These are phyloP conservation scores for Microcyclosporella mali DNA, from an alignment of 2,329 filamentous ascomycete genomes.

Conservation along the genomic window DNA sequence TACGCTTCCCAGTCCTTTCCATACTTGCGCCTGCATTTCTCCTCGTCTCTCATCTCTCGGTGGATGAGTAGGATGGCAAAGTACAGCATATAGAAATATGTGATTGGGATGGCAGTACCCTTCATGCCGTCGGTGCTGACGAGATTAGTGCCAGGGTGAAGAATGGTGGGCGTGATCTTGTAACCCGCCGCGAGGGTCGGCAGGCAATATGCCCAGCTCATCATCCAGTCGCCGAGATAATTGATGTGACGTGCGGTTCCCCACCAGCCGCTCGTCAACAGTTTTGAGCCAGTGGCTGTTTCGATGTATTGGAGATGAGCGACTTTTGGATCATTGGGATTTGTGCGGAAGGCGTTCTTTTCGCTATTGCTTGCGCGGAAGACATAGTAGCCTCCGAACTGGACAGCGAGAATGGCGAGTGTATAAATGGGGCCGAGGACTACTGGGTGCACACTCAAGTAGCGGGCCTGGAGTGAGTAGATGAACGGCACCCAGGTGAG, in stretches of 20 bases:
- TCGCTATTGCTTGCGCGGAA: constrained; percentile 92
- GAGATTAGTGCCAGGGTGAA: constrained; percentile 54
- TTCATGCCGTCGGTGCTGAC: constrained; percentile 53
- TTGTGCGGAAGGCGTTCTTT: constrained; percentile 88
- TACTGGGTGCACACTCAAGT: constrained; percentile 74
- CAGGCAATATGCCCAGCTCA: constrained; percentile 83
- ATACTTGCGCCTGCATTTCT: constrained; percentile 87
- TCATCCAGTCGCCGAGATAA: constrained; percentile 91
- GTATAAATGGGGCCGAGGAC: constrained; percentile 66
- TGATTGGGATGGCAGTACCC: constrained; percentile 81
- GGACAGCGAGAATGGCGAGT: constrained; percentile 58
- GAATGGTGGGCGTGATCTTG: constrained; percentile 56
- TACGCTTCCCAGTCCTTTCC: constrained; percentile 89
- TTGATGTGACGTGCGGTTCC: constrained; percentile 88
- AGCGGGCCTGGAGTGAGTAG: constrained; percentile 78
- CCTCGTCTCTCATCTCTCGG: constrained; percentile 78
- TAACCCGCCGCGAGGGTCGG: constrained; percentile 83
- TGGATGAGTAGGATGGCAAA: constrained; percentile 83
- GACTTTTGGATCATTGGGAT: constrained; percentile 73
- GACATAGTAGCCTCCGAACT: constrained; percentile 72
- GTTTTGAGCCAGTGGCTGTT: constrained; percentile 72
- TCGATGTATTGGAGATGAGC: constrained; percentile 78
- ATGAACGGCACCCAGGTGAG: constrained; percentile 88
- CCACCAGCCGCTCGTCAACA: constrained; percentile 89
- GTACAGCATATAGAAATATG: constrained; percentile 92